These are phyloP conservation scores for Pseudonitzschia multiseries DNA, from an alignment of 108 stramenopile genomes.

Conservation along the genomic window DNA sequence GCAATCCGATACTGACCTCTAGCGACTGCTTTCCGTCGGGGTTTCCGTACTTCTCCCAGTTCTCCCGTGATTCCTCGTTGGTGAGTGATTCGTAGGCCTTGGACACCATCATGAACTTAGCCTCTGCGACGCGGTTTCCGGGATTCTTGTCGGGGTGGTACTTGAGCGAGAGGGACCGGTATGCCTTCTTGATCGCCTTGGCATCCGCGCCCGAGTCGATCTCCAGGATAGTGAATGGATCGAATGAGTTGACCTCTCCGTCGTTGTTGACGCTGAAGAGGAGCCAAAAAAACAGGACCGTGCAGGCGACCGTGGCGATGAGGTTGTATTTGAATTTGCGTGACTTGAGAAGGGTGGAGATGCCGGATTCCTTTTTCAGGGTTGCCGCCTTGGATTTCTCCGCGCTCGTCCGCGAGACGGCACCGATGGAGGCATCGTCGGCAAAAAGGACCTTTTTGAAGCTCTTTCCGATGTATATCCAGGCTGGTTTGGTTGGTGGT, in stretches of 20 bases:
- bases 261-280: conserved; percentile 61
- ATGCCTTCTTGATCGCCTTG: conserved; percentile 90
- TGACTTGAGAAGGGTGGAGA: conserved; percentile 52
- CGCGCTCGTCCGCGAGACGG: conserved; percentile 79
- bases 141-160: conserved; percentile 96
- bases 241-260: conserved; percentile 91
- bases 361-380: conserved; percentile 70
- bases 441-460: conserved; percentile 58
- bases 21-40: conserved; percentile 98
- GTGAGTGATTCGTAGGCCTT: conserved; percentile 96
- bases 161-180: conserved; percentile 77
- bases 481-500: too few relatives aligned
- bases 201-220: conserved; percentile 73
- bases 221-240: conserved; percentile 88
- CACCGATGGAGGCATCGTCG: conserved; percentile 77
- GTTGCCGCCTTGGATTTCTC: conserved; percentile 84
- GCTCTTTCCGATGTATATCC: conserved; percentile 67
- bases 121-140: conserved; percentile 86
- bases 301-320: conserved; percentile 56
- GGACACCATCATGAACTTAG: conserved; percentile 95
- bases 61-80: conserved; percentile 82
- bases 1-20: conserved; percentile 95
- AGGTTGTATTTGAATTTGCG: conserved; percentile 74
- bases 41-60: conserved; percentile 97
- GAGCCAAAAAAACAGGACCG: conserved; percentile 69